phyloP scores from a whole-genome alignment of 331 rosid species.

The Prunus yedoensis region DNA sequence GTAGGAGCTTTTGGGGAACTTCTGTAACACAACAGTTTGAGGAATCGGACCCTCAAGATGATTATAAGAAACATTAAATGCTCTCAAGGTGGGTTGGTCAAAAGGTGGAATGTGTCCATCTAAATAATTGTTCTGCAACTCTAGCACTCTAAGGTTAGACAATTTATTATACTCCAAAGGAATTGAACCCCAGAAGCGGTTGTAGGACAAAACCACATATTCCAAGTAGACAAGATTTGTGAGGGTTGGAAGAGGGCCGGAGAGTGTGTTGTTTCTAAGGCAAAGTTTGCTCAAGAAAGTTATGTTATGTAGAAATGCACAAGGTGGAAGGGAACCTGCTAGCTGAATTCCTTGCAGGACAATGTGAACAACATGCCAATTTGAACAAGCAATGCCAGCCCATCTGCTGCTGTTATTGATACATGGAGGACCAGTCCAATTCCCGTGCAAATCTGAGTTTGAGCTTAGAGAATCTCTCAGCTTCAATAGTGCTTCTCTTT shows the following conservation, averaged over 20 bases:
- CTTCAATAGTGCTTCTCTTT: conserved; percentile 54
- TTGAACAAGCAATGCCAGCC: conserved; percentile 56
- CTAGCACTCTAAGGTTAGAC: conserved; percentile 32
- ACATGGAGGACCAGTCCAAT: conserved; percentile 81
- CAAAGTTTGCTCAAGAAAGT: conserved; percentile 46
- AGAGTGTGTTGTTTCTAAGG: conserved; percentile 54
- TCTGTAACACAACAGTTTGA: conserved; percentile 42
- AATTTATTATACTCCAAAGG: conserved; percentile 44
- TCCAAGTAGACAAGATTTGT: conserved; percentile 40
- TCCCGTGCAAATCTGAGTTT: conserved; percentile 43
- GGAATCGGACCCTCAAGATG: conserved; percentile 58
- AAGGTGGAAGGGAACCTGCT: conserved; percentile 46
- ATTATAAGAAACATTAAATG: conserved; percentile 60
- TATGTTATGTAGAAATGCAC: conserved; percentile 40
- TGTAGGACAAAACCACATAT: conserved; percentile 38
- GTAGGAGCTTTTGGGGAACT: conserved; percentile 44
- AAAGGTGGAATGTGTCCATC: conserved; percentile 57
- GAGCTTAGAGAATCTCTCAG: conserved; percentile 57
- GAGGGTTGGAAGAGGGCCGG: conserved; percentile 53
- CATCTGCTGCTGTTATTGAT: conserved; percentile 44
- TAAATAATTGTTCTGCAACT: conserved; percentile 47
- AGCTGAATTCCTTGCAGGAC: conserved; percentile 51
- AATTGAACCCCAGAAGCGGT: conserved; percentile 47
- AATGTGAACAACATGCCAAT: conserved; percentile 58
- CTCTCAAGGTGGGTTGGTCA: conserved; percentile 47